phyloP scores from a whole-genome alignment of 169 alveolate genomes.

The Perkinsus marinus region DNA sequence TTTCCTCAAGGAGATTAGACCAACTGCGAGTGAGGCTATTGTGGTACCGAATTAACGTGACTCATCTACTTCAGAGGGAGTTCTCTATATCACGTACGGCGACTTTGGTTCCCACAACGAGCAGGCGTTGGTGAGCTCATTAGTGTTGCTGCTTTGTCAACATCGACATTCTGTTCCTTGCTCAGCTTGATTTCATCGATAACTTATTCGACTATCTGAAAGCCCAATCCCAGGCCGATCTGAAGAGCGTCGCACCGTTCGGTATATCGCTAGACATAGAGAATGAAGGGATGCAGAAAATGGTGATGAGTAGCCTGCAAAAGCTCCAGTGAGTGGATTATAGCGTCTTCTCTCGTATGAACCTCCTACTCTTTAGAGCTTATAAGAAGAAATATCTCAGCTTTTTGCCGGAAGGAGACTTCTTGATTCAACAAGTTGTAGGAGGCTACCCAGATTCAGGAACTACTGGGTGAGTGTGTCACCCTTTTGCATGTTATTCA shows the following conservation, averaged over 20 bases:
- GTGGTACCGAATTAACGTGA: too few relatives aligned
- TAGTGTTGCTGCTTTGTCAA: too few relatives aligned
- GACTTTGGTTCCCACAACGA: neutral
- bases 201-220: neutral
- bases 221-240: neutral
- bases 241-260: neutral
- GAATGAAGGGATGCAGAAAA: neutral
- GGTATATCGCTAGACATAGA: neutral
- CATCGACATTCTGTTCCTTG: neutral
- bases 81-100: neutral
- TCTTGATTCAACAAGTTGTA: neutral
- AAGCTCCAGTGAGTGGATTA: neutral
- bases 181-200: neutral
- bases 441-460: neutral
- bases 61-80: neutral
- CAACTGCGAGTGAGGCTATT: neutral
- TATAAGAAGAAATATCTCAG: neutral
- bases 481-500: neutral
- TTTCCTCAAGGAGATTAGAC: neutral
- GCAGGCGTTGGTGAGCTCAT: neutral
- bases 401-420: neutral
- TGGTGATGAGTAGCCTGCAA: neutral
- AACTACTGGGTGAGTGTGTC: neutral
- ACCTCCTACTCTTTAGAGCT: neutral
- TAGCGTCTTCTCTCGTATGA: neutral